Conservation (phyloP, 2,329 filamentous ascomycete species). For the Fonsecaea monophora region DNA sequence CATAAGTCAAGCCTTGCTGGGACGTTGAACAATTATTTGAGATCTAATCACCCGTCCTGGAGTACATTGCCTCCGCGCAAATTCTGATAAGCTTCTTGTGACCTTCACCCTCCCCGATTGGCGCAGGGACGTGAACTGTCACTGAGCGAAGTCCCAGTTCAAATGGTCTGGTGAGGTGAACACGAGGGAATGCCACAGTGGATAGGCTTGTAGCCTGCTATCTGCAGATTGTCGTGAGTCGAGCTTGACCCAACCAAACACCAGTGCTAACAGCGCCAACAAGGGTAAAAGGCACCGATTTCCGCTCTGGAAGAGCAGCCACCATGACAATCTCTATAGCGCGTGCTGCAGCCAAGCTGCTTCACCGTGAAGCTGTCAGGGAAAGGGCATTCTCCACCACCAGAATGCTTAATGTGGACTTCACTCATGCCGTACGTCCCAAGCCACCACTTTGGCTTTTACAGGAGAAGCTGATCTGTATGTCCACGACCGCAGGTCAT, state of each 20-base stretch:
- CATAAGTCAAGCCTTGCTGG: no score
- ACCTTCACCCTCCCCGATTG: background rate
- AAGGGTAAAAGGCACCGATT: background rate
- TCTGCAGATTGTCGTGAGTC: background rate
- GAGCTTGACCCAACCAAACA: background rate
- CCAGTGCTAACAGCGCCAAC: background rate
- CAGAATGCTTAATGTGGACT: constrained; percentile 57
- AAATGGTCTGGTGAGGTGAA: background rate
- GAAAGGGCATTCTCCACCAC: constrained; percentile 53
- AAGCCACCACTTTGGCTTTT: background rate
- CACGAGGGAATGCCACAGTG: background rate
- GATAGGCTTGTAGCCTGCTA: background rate
- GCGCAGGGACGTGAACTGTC: background rate
- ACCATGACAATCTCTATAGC: constrained; percentile 4
- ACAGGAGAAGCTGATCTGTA: constrained; percentile 1
- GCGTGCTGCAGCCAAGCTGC: constrained; percentile 2
- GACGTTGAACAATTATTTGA: no score
- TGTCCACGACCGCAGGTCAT: constrained; percentile 56
- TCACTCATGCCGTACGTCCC: constrained; percentile 63
- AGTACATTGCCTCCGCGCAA: background rate
- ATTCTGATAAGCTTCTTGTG: background rate
- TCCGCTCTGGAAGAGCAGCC: background rate
- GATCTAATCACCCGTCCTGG: background rate
- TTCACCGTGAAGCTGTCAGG: background rate
- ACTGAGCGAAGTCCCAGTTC: background rate